These are phyloP conservation scores for Pseudopithomyces maydicus DNA, from an alignment of 2,329 filamentous ascomycete genomes.

Conservation along the genomic window DNA sequence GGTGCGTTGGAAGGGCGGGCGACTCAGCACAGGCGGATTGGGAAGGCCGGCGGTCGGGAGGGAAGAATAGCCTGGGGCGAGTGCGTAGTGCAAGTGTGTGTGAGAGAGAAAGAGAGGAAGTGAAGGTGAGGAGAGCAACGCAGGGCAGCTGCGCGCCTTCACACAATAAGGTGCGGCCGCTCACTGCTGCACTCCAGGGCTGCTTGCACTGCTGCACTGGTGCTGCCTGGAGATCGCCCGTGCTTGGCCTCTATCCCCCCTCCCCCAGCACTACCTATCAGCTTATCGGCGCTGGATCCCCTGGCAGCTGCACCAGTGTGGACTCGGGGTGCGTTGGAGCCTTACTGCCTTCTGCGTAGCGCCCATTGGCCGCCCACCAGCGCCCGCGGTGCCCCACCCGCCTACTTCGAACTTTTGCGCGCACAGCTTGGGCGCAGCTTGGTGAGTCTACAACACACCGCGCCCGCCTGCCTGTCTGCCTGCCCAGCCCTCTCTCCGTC, in stretches of 20 bases:
- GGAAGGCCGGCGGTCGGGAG: neutral
- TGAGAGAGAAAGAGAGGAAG: neutral
- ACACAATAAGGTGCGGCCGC: conserved; percentile 12
- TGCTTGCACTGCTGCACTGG: conserved; percentile 1
- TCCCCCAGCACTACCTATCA: neutral
- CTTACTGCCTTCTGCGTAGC: neutral
- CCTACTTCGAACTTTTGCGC: conserved; percentile 5
- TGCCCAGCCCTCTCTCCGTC: too few species aligned
- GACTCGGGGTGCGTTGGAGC: neutral
- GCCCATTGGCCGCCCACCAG: neutral
- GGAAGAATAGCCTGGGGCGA: neutral
- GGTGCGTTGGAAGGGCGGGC: neutral
- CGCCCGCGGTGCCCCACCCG: conserved; percentile 11
- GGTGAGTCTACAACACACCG: too few species aligned
- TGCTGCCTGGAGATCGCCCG: conserved; percentile 19
- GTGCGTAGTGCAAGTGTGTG: too few species aligned
- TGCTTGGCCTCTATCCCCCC: conserved; percentile 6
- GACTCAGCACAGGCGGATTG: neutral
- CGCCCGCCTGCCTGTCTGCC: too few species aligned
- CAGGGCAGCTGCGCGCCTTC: neutral
- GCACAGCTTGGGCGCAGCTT: neutral
- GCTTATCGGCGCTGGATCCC: conserved; percentile 2
- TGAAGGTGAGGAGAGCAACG: neutral
- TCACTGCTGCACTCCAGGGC: neutral
- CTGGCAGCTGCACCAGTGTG: too few species aligned